Evolutionary conservation across 768 basidiomycete genomes (phyloP).

Genomic region (Suillus subaureus): DNA sequence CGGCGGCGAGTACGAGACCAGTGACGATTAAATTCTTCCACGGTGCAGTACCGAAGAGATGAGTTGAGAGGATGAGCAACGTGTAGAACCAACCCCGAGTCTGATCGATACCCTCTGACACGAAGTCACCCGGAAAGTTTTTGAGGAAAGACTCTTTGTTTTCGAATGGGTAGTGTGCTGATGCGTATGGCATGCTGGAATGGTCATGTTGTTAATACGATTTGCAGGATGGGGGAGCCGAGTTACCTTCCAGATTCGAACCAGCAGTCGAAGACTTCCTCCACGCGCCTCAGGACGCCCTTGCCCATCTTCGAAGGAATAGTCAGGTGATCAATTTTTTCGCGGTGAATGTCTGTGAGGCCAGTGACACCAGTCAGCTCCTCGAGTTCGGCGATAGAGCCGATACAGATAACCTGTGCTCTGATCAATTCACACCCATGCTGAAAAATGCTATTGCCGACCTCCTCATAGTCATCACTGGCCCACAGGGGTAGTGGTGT

Average conservation of each 20-base stretch:
- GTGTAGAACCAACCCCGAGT: constrained; percentile 99
- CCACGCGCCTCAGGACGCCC: constrained; percentile 83
- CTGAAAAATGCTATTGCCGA: constrained; percentile 2
- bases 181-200: constrained; percentile 95
- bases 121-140: constrained; percentile 93
- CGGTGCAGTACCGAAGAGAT: constrained; percentile 89
- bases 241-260: constrained; percentile 96
- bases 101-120: constrained; percentile 98
- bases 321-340: constrained; percentile 94
- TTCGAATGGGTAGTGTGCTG: constrained; percentile 97
- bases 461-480: constrained; percentile 92
- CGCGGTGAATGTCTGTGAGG: constrained; percentile 89
- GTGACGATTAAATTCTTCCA: constrained; percentile 99
- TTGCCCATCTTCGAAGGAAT: constrained; percentile 92
- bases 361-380: constrained; percentile 79
- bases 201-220: constrained; percentile 1
- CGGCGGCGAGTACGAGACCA: constrained; percentile 92
- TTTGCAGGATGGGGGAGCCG: not conserved
- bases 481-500: constrained; percentile 97
- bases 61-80: constrained; percentile 91
- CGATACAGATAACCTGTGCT: constrained; percentile 74
- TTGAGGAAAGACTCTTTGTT: constrained; percentile 86
- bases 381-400: constrained; percentile 89
- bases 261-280: constrained; percentile 99
- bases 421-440: not conserved